These are phyloP conservation scores for Magnolia officinalis DNA, from an alignment of 164 flowering plant genomes.

Conservation along the genomic window DNA sequence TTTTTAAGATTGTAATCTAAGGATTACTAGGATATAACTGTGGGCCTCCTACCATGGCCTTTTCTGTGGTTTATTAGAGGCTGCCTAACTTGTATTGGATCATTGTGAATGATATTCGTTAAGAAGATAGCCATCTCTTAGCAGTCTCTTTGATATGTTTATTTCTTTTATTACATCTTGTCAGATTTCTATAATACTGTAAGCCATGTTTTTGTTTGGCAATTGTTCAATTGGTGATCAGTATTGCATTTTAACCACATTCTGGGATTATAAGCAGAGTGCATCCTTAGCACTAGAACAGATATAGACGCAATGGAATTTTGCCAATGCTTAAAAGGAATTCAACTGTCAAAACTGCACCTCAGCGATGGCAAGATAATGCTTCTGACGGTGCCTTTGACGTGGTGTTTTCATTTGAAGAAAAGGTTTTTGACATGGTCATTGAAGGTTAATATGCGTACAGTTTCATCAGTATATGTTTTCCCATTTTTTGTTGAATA, in stretches of 20 bases:
- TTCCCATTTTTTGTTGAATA: no score
- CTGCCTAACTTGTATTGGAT: no score
- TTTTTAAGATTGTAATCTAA: no score
- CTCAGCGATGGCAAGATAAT: conserved; percentile 98
- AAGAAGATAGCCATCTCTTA: not conserved
- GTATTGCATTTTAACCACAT: not conserved
- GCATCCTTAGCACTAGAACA: conserved; percentile 28
- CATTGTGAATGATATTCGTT: no score
- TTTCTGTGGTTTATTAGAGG: no score
- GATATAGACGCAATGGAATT: conserved; percentile 91
- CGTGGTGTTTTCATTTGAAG: conserved; percentile 85
- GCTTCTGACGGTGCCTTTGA: conserved; percentile 85
- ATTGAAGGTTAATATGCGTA: conserved; percentile 54
- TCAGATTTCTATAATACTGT: not conserved
- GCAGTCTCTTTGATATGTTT: not conserved
- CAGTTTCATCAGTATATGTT: not conserved
- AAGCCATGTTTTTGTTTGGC: not conserved
- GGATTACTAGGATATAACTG: no score
- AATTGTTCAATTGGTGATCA: not conserved
- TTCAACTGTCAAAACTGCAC: conserved; percentile 66
- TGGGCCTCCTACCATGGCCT: no score
- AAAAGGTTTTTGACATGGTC: conserved; percentile 93
- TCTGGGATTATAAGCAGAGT: not conserved
- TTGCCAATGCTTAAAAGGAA: conserved; percentile 94
- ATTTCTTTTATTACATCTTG: not conserved